A percentile compares a stretch with the other conserved stretches of the same genome.
phyloP scores from a whole-genome alignment of 2,329 filamentous ascomycete genomes.

The Simplicillium aogashimaense region DNA sequence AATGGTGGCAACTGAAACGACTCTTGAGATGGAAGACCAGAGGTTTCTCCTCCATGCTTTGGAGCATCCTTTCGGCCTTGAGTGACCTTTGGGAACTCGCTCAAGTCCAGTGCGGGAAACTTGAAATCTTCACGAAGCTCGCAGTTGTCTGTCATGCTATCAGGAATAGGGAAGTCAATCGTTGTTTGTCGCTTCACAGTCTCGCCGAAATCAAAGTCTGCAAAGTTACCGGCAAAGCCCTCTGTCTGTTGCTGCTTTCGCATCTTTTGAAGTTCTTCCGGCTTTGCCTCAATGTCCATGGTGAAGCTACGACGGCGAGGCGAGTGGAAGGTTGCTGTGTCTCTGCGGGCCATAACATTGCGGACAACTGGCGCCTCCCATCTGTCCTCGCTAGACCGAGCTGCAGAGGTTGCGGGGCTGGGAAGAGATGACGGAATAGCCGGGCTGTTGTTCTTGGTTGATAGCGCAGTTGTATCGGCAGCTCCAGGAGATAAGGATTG shows the following conservation, averaged over 20 bases:
- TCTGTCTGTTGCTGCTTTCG: slow-evolving; percentile 14
- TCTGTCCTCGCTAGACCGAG: slow-evolving; percentile 28
- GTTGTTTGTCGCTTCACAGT: slow-evolving; percentile 12
- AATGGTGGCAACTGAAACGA: not conserved
- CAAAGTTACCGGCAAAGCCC: slow-evolving; percentile 26
- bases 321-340: slow-evolving; percentile 36
- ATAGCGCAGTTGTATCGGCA: slow-evolving; percentile 6
- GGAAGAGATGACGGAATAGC: slow-evolving; percentile 23
- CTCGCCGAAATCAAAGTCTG: slow-evolving; percentile 27
- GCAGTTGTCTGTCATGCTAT: not conserved
- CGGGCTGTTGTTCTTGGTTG: slow-evolving; percentile 2
- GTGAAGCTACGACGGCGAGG: slow-evolving; percentile 37
- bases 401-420: slow-evolving; percentile 30
- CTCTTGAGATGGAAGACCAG: not conserved
- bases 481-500: slow-evolving; percentile 6
- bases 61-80: not conserved
- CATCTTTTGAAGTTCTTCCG: slow-evolving; percentile 10
- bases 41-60: not conserved
- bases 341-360: slow-evolving; percentile 38
- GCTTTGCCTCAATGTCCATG: slow-evolving; percentile 32
- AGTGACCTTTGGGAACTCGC: not conserved
- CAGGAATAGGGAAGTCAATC: slow-evolving; percentile 1
- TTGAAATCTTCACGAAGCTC: too few species aligned
- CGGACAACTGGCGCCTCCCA: slow-evolving; percentile 32
- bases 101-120: not conserved